Base-by-base conservation (phyloP, 208 protist species). In the Novymonas esmeraldas region DNA sequence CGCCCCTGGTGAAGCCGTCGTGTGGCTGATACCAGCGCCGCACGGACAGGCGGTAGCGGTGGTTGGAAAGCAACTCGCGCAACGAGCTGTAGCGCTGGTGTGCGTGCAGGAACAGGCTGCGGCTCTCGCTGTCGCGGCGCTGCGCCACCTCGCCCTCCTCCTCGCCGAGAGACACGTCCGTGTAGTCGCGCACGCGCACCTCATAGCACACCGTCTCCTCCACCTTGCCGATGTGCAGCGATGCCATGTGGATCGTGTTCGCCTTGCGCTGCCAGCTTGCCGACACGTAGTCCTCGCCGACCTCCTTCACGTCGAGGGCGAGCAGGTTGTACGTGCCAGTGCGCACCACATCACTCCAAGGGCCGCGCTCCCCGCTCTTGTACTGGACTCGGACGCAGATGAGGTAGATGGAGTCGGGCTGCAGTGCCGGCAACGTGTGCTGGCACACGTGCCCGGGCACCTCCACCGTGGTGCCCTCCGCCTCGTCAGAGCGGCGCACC, bases 191-290 rank as follows among this genome's bases (percentile, higher is more conserved):
- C 49, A 95, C 73, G 7, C 68, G 81, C 45, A 95, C 56, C 63
- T 97, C 85, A 64, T 92, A 95, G 70, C 80, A 82, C 31, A 93
- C 51, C 46, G 87, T 90, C 71, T 94, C 87, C 79, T 97, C 89
- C 24, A 87, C 72, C 55, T 79, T 61, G 34, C 87, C 87, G 42
- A 88, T 60, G 34, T 57, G 61, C 46, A 94, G 69, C 16, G 65
- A 60, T 55, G 80, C 72, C 54, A 80, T 62, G 63, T 81, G 56
- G 48, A 80, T 82, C n/a, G 83, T 82, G 63, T 91, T 92, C 7
- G 82, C 51, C 63, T 81, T 72, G 14, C 91, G 79, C 73, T 93
- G 80, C 91, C 91, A 96, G 22, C 63, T 56, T 2, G 82, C 77
- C 24, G 79, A 69, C n/a, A 96, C 68, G 70, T 88, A 95, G 73